Evolutionary conservation across 2,329 filamentous ascomycete species (phyloP), one percentile per base, ranked within the genome.

Genomic region (Aspergillus awamori): DNA sequence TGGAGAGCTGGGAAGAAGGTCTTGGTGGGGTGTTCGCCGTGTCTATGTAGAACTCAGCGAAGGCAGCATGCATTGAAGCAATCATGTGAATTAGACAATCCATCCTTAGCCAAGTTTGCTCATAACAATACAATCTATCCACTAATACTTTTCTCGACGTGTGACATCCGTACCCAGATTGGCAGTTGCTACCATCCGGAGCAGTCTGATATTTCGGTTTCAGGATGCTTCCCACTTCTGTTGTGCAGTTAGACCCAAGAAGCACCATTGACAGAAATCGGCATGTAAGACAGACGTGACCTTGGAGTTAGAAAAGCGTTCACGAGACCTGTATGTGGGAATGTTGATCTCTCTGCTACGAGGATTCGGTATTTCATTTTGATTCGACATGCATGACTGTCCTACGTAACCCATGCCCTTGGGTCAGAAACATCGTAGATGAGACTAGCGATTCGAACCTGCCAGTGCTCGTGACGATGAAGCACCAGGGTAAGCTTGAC

Each of bases 1-100:
- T 77, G 71, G 79, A 81, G 61, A 81, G 80, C 64, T 81, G 79
- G 80, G 78, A 80, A 52, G 79, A 80, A 57, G 78, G 73, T 5
- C 69, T 81, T 24, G 73, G 78, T 56, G 78, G 79, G 3, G 66
- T 81, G 39, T 58, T 80, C 60, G 57, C 58, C 13, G 68, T 74
- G 39, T 70, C 61, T 56, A 59, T 76, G 47, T 77, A 61, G 70
- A 36, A 47, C 39, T 26, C 47, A 20, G n/a, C 24, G 10, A 33
- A 51, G 15, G 26, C 47, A n/a, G 15, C 17, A 51, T 28, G n/a
- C 24, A 17, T 30, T 51, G 47, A 51, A 30, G 24, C 15, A 8
- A 51, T 30, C 4, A 33, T 51, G 47, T 20, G 47, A 33, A 51
- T 30, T 33, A 51, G 28, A 51, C n/a, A 28, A 30, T 33, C n/a